Evolutionary conservation across 257 asterid genomes (phyloP).

Genomic region (Scutellaria barbata): DNA sequence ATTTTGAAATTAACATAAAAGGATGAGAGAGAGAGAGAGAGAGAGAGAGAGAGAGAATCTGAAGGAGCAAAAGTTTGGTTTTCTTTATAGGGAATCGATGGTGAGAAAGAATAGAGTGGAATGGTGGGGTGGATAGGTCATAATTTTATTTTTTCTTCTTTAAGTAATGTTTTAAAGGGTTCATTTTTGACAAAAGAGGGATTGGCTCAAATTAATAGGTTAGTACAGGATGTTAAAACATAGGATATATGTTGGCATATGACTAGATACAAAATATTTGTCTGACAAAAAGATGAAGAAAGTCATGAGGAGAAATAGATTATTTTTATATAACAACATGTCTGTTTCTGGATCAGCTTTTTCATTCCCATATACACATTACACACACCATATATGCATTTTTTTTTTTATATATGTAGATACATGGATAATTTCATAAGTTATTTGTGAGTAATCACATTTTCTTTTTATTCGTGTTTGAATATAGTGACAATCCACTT

Average conservation of each 20-base stretch:
- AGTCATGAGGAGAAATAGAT: constrained; percentile 30
- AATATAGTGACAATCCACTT: too few relatives aligned
- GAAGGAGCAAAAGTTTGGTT: constrained; percentile 21
- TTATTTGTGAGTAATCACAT: too few relatives aligned
- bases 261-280: constrained; percentile 11
- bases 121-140: constrained; percentile 39
- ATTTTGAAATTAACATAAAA: not conserved
- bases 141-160: constrained; percentile 37
- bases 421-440: too few relatives aligned
- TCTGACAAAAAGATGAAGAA: constrained; percentile 49
- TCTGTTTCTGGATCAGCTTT: constrained; percentile 8
- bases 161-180: constrained; percentile 37
- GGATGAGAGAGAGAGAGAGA: constrained; percentile 32
- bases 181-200: constrained; percentile 30
- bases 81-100: constrained; percentile 50
- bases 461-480: too few relatives aligned
- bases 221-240: constrained; percentile 36
- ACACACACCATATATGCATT: not conserved
- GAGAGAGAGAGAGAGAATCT: constrained; percentile 1
- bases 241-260: constrained; percentile 37
- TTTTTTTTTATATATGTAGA: not conserved
- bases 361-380: not conserved
- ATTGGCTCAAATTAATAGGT: constrained; percentile 42
- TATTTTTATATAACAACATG: constrained; percentile 20
- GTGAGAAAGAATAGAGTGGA: constrained; percentile 34